Percentiles rank a stretch among this genome's conserved stretches.
Evolutionary conservation across 805 yeast species (phyloP).

Genomic region (Yarrowia bubula): DNA sequence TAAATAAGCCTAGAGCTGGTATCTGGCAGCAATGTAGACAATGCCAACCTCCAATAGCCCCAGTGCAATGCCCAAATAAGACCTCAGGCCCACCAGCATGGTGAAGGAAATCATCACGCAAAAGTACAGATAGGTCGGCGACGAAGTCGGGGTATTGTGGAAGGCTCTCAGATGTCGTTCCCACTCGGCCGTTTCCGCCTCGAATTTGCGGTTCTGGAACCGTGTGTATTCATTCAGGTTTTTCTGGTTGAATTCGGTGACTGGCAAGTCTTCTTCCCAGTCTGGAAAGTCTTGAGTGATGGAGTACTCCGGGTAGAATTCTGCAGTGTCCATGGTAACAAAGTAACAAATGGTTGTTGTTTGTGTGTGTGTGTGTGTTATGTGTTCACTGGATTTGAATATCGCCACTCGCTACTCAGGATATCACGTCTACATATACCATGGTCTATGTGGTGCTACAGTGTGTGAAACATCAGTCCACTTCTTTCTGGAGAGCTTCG

Average conservation of each 20-base stretch:
- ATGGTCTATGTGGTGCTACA: conserved; percentile 14
- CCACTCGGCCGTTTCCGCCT: conserved; percentile 23
- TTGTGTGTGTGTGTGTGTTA: background rate
- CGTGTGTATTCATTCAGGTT: conserved; percentile 26
- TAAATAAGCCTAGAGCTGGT: background rate
- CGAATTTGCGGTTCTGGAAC: conserved; percentile 21
- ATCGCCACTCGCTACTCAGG: too few species aligned
- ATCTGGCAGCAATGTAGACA: conserved; percentile 16
- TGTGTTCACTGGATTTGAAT: too few species aligned
- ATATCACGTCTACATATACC: conserved; percentile 1
- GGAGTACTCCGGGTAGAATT: conserved; percentile 24
- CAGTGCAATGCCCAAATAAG: conserved; percentile 22
- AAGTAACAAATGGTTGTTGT: too few species aligned
- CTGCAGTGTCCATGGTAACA: conserved; percentile 10
- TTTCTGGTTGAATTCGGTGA: conserved; percentile 23
- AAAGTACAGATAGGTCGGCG: conserved; percentile 16
- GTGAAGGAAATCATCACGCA: conserved; percentile 24
- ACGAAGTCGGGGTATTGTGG: conserved; percentile 19
- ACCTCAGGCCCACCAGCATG: conserved; percentile 23
- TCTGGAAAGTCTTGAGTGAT: conserved; percentile 3
- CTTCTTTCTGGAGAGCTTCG: conserved; percentile 13
- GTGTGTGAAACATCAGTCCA: conserved; percentile 26
- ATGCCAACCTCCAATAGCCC: conserved; percentile 21
- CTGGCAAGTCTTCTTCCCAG: conserved; percentile 19
- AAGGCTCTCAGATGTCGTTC: conserved; percentile 19